Conservation (phyloP, 148 eudicot genomes). For the Camellia granthamiana region DNA sequence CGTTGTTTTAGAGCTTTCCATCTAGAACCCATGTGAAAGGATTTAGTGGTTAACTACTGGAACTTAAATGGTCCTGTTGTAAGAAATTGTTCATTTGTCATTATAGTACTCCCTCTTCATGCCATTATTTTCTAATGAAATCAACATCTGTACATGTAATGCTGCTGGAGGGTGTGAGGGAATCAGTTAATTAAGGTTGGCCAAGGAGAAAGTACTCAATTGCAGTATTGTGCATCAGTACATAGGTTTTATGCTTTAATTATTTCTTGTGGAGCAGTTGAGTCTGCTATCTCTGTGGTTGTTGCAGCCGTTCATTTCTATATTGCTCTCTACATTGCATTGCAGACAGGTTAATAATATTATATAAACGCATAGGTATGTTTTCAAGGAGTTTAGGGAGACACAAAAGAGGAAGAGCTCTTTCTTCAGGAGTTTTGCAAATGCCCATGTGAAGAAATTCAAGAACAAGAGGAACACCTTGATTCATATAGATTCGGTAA, state of each 20-base stretch:
- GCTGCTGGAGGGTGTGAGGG: slow-evolving; percentile 1
- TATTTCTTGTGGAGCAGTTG: background rate
- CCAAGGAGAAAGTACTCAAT: background rate
- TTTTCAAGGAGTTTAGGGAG: background rate
- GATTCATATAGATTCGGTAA: slow-evolving; percentile 1
- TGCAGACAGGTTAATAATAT: background rate
- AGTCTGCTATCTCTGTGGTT: background rate
- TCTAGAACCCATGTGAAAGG: background rate
- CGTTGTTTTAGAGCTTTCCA: background rate
- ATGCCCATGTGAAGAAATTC: background rate
- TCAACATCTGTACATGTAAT: background rate
- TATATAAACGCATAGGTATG: background rate
- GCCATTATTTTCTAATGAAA: background rate
- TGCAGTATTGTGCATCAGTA: background rate
- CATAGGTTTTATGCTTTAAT: background rate
- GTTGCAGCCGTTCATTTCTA: background rate
- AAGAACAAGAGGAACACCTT: background rate
- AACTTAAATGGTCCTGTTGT: background rate
- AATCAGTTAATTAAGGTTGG: background rate
- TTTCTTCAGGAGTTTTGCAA: background rate
- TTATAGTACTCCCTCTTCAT: background rate
- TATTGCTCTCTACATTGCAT: background rate
- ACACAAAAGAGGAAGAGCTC: background rate
- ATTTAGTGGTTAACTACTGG: background rate
- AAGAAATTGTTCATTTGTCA: background rate